phyloP scores from a whole-genome alignment of 2,329 filamentous ascomycete genomes.

The Claviceps humidiphila region DNA sequence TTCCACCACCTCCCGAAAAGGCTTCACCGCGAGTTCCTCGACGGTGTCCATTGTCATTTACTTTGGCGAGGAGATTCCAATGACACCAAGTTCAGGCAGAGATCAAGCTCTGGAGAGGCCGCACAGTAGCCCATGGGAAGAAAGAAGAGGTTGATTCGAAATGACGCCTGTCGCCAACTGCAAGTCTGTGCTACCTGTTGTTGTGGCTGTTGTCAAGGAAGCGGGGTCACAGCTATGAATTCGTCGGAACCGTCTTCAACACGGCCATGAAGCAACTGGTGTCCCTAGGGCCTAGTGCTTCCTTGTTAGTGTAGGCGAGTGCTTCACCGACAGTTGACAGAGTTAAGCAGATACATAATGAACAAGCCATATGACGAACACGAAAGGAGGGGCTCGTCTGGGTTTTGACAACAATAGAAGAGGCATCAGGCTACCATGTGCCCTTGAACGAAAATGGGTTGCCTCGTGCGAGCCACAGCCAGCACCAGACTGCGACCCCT shows the following conservation, averaged over 20 bases:
- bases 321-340: neutral
- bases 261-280: neutral
- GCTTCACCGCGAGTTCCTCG: slow-evolving; percentile 31
- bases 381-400: neutral
- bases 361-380: neutral
- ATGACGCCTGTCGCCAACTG: neutral
- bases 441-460: neutral
- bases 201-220: neutral
- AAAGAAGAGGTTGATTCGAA: neutral
- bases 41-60: slow-evolving; percentile 24
- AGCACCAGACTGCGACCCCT: neutral
- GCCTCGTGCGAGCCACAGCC: neutral
- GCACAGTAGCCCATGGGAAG: neutral
- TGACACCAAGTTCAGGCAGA: neutral
- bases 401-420: neutral
- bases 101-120: neutral
- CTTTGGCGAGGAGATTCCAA: neutral
- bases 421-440: slow-evolving; percentile 1
- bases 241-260: neutral
- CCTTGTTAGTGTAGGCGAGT: neutral
- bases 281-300: neutral
- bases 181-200: neutral
- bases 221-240: neutral
- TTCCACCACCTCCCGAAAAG: slow-evolving; percentile 39
- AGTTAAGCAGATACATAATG: neutral